Conservation (phyloP, 192 early-diverging fungal genomes). For the Coemansia sp. region DNA sequence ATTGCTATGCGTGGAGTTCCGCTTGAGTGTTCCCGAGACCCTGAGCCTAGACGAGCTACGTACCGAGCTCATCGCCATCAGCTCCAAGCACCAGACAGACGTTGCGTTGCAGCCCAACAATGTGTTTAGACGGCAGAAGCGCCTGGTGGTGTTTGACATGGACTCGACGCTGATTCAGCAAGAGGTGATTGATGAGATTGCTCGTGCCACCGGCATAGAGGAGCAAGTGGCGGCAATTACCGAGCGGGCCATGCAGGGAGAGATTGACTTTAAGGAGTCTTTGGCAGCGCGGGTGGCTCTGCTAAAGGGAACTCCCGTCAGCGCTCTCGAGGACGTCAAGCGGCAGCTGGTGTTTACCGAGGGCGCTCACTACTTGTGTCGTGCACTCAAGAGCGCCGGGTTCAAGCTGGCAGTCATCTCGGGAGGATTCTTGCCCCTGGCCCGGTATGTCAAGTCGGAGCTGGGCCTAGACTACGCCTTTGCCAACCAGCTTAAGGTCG, state of each 20-base stretch:
- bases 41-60: constrained; percentile 68
- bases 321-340: constrained; percentile 78
- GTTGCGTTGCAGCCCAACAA: constrained; percentile 86
- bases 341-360: constrained; percentile 79
- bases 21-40: constrained; percentile 71
- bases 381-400: constrained; percentile 84
- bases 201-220: constrained; percentile 84
- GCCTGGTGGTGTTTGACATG: constrained; percentile 99
- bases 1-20: constrained; percentile 77
- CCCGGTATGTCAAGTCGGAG: constrained; percentile 83
- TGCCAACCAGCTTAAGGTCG: constrained; percentile 91
- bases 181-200: constrained; percentile 99
- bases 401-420: constrained; percentile 96
- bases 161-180: constrained; percentile 98
- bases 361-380: constrained; percentile 87
- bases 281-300: constrained; percentile 81
- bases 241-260: constrained; percentile 95
- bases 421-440: constrained; percentile 94
- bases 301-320: constrained; percentile 79
- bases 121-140: constrained; percentile 83
- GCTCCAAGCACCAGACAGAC: constrained; percentile 68
- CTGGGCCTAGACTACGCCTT: constrained; percentile 96
- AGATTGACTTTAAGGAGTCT: constrained; percentile 96
- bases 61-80: constrained; percentile 69
- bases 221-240: constrained; percentile 90